A percentile compares a stretch with the other conserved stretches of the same genome.
Evolutionary conservation across 2,329 filamentous ascomycete species (phyloP).

Genomic region (Alternaria gaisen): DNA sequence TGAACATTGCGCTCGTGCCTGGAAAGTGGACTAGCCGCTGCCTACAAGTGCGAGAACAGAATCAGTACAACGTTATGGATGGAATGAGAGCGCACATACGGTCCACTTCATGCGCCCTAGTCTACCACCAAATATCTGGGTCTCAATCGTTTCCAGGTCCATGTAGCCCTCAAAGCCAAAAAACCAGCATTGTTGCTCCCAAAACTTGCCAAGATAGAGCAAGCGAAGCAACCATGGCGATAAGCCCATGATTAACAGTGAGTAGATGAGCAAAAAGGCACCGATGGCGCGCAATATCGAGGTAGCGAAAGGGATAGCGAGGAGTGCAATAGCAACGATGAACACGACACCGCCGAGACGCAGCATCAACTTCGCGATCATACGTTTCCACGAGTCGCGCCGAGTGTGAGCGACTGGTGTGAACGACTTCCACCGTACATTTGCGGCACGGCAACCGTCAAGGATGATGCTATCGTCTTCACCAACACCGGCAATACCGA

Average conservation of each 20-base stretch:
- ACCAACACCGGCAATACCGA: conserved; percentile 53
- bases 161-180: conserved; percentile 57
- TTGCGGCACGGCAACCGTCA: conserved; percentile 53
- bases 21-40: conserved; percentile 41
- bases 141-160: conserved; percentile 51
- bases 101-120: conserved; percentile 51
- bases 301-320: conserved; percentile 4
- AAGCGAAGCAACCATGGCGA: conserved; percentile 48
- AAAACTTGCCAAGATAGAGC: conserved; percentile 54
- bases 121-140: conserved; percentile 51
- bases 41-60: not conserved
- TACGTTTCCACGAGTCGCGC: conserved; percentile 39
- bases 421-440: conserved; percentile 57
- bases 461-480: conserved; percentile 56
- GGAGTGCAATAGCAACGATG: conserved; percentile 22
- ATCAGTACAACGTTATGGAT: not conserved
- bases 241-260: conserved; percentile 38
- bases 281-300: conserved; percentile 3
- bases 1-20: conserved; percentile 42
- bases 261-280: conserved; percentile 34
- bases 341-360: conserved; percentile 31
- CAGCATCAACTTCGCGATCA: conserved; percentile 28
- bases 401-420: conserved; percentile 42
- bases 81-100: conserved; percentile 17
- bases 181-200: conserved; percentile 54